Percentiles rank a stretch among this genome's conserved stretches.
Evolutionary conservation across 805 yeast species (phyloP).

Genomic region (Candida qinlingensis): DNA sequence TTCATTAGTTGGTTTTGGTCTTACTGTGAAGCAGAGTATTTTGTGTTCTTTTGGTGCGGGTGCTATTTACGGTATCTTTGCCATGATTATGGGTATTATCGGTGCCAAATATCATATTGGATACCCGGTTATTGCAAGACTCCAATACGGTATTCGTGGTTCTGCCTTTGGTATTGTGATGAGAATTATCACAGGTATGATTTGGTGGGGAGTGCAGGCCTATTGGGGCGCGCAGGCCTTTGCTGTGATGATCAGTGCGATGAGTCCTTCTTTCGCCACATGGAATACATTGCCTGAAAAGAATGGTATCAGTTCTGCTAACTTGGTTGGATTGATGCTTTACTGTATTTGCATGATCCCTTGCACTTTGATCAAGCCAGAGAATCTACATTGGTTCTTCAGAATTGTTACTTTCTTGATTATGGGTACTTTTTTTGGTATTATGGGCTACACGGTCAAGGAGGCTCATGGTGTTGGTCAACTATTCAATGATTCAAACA

Average conservation of each 20-base stretch:
- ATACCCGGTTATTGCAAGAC: slow-evolving; percentile 33
- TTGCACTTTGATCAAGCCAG: slow-evolving; percentile 27
- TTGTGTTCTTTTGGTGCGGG: slow-evolving; percentile 24
- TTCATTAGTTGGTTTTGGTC: slow-evolving; percentile 23
- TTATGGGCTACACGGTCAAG: slow-evolving; percentile 26
- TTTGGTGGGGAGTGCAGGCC: slow-evolving; percentile 37
- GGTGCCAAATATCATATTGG: slow-evolving; percentile 33
- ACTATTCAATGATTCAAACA: slow-evolving; percentile 11
- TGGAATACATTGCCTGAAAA: slow-evolving; percentile 26
- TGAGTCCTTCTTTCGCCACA: slow-evolving; percentile 20
- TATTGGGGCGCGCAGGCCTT: slow-evolving; percentile 33
- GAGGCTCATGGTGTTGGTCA: slow-evolving; percentile 26
- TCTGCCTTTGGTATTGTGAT: slow-evolving; percentile 31
- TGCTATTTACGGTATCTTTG: slow-evolving; percentile 24
- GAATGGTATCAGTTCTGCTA: slow-evolving; percentile 33
- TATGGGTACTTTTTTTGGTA: slow-evolving; percentile 27
- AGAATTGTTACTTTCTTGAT: slow-evolving; percentile 23
- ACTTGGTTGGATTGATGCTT: slow-evolving; percentile 34
- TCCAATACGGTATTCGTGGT: slow-evolving; percentile 32
- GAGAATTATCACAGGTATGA: slow-evolving; percentile 31
- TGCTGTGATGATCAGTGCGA: slow-evolving; percentile 26
- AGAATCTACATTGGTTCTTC: slow-evolving; percentile 25
- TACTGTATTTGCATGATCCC: slow-evolving; percentile 32
- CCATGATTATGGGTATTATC: slow-evolving; percentile 20
- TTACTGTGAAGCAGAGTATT: slow-evolving; percentile 26